Evolutionary conservation across 108 stramenopile genomes (phyloP), one percentile per base, ranked within the genome.

Genomic region (Fistulifera pelliculosa): DNA sequence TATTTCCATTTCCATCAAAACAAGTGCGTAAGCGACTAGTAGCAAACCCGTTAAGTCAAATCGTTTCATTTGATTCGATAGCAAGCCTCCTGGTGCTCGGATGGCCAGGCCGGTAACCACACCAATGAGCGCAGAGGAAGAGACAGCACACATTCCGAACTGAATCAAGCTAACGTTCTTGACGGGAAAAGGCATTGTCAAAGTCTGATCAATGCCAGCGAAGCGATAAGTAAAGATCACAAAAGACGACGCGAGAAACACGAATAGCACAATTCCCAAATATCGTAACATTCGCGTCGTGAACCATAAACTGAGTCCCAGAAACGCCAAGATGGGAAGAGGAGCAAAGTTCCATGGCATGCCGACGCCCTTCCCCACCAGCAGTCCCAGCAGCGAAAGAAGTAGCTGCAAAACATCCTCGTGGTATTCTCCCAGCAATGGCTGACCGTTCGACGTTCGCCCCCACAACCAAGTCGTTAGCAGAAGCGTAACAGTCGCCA

Each of bases 391-490:
- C 3, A 56, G 39, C 0, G 76, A 77, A 49, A 89, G 54, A 2
- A 69, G 24, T 12, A 85, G 41, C 57, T 89, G 87, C 18, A 89
- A 75, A 8, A 80, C 65, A 54, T 89, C 87, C 38, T 89, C 87
- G 50, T 89, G 87, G 41, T 83, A 89, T 50, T 89, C 87, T 49
- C 83, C 87, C 43, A 85, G 63, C 25, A 89, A 52, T 40, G 55
- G 67, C 27, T 76, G 68, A 31, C 65, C 66, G 2, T 76, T 76
- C n/a, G 75, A 71, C 39, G 62, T 69, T 10, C 81, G 58, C 26
- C 83, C 83, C 60, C 74, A 70, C 23, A 82, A 71, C 81, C 81
- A 82, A 8, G 66, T 16, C 6, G 74, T 68, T 43, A 73, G 59
- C 23, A 80, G 58, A 6, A 56, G 56, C 21, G 63, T 54, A 1